A percentile compares a stretch with the other conserved stretches of the same genome.
phyloP scores from a whole-genome alignment of 495 filamentous ascomycete genomes.

The Penicillium ochrochloron region DNA sequence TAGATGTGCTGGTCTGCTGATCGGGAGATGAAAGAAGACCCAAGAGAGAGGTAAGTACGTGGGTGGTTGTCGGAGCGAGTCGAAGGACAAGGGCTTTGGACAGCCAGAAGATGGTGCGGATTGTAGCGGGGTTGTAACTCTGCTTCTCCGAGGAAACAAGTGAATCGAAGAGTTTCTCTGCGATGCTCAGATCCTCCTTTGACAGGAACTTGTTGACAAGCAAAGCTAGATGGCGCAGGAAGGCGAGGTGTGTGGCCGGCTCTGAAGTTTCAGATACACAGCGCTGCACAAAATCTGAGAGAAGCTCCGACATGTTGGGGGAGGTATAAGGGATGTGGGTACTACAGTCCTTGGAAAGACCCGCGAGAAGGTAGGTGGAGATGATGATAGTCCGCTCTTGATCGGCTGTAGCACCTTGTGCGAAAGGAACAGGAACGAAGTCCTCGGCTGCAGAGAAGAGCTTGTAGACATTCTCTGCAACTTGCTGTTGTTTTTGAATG shows the following conservation, averaged over 20 bases:
- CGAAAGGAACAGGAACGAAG: conserved; percentile 48
- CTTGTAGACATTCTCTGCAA: conserved; percentile 61
- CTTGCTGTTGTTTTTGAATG: conserved; percentile 55
- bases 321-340: conserved; percentile 38
- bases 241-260: conserved; percentile 51
- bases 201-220: conserved; percentile 68
- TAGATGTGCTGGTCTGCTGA: conserved; percentile 46
- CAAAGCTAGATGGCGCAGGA: conserved; percentile 66
- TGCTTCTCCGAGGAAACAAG: conserved; percentile 37
- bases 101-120: conserved; percentile 57
- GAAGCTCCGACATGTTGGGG: conserved; percentile 39
- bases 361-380: conserved; percentile 65
- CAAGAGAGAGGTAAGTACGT: conserved; percentile 57
- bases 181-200: conserved; percentile 46
- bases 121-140: conserved; percentile 32
- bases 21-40: conserved; percentile 56
- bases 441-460: conserved; percentile 51
- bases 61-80: conserved; percentile 48
- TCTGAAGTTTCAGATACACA: conserved; percentile 37
- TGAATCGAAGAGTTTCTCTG: conserved; percentile 37
- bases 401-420: conserved; percentile 36
- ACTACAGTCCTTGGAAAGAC: conserved; percentile 49
- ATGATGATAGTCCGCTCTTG: conserved; percentile 59
- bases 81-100: conserved; percentile 60
- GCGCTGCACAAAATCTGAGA: conserved; percentile 48